phyloP scores from a whole-genome alignment of 768 basidiomycete species.

The Lactifluus echinatus region DNA sequence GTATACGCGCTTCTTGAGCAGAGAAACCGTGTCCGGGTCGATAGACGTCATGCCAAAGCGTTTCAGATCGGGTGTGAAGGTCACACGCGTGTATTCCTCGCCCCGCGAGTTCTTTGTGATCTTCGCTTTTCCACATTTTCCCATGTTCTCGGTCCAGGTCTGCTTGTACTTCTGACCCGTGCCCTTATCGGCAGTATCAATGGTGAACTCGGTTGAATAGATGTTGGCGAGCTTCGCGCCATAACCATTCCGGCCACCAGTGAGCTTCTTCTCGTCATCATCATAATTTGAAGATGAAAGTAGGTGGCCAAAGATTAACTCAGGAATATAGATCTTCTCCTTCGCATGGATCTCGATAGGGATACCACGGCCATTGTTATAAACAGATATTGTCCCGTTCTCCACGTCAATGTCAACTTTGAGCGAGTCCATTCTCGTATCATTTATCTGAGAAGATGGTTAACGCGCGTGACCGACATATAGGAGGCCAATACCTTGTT shows the following conservation, averaged over 20 bases:
- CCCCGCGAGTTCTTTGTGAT: conserved; percentile 84
- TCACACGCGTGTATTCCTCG: conserved; percentile 89
- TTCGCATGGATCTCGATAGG: conserved; percentile 92
- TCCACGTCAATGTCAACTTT: conserved; percentile 85
- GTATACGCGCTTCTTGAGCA: conserved; percentile 90
- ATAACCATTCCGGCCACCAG: conserved; percentile 96
- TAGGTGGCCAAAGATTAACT: conserved; percentile 94
- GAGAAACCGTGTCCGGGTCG: conserved; percentile 82
- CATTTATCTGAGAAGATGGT: conserved; percentile 65
- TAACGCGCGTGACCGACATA: neutral
- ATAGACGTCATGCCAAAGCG: conserved; percentile 90
- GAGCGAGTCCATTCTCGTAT: conserved; percentile 81
- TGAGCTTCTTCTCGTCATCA: conserved; percentile 97
- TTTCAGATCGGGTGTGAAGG: conserved; percentile 85
- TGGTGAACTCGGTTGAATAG: conserved; percentile 91
- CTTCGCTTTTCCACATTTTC: conserved; percentile 77
- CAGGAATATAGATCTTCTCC: conserved; percentile 93
- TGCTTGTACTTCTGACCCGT: conserved; percentile 88
- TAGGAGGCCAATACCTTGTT: conserved; percentile 71
- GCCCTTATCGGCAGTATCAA: conserved; percentile 92
- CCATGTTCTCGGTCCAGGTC: conserved; percentile 92
- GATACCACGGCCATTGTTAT: conserved; percentile 94
- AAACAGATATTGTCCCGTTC: conserved; percentile 78
- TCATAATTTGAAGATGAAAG: conserved; percentile 96
- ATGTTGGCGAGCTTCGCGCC: conserved; percentile 98